Conservation (phyloP, 164 flowering plant species). For the Kalanchoe fedtschenkoi region DNA sequence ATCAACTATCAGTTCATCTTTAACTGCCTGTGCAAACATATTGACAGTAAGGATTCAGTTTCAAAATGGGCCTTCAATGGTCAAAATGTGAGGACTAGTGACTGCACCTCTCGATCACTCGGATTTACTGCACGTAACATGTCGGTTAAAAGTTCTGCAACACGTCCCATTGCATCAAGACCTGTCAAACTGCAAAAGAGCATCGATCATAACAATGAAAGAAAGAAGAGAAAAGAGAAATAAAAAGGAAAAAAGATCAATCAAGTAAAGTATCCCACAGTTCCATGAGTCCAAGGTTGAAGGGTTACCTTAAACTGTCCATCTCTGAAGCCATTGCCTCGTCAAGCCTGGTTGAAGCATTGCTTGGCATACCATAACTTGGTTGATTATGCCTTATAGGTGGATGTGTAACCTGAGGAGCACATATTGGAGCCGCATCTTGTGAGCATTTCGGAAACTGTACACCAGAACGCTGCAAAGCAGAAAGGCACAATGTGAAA, state of each 20-base stretch:
- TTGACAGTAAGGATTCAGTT: not conserved
- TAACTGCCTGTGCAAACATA: slow-evolving; percentile 45
- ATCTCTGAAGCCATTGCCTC: slow-evolving; percentile 93
- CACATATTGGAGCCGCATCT: slow-evolving; percentile 59
- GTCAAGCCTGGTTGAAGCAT: slow-evolving; percentile 71
- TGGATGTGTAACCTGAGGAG: slow-evolving; percentile 66
- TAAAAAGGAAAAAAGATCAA: not conserved
- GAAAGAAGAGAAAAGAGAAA: not conserved
- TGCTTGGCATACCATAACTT: slow-evolving; percentile 75
- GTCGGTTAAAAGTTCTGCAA: slow-evolving; percentile 66
- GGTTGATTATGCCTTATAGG: slow-evolving; percentile 31
- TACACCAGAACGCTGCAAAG: slow-evolving; percentile 66
- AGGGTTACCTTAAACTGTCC: slow-evolving; percentile 52
- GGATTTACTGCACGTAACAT: slow-evolving; percentile 90
- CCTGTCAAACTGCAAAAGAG: slow-evolving; percentile 16
- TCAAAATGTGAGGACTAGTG: not conserved
- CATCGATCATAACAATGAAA: not conserved
- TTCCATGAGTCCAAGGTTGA: slow-evolving; percentile 4
- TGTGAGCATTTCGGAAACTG: slow-evolving; percentile 58
- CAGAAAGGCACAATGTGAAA: not conserved
- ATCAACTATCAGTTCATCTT: slow-evolving; percentile 86
- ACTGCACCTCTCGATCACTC: slow-evolving; percentile 43
- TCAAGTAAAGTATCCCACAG: not conserved
- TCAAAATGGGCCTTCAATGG: not conserved
- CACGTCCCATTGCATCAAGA: slow-evolving; percentile 62